These are phyloP conservation scores for Pseudogymnoascus destructans DNA, from an alignment of 2,329 filamentous ascomycete genomes.

Conservation along the genomic window DNA sequence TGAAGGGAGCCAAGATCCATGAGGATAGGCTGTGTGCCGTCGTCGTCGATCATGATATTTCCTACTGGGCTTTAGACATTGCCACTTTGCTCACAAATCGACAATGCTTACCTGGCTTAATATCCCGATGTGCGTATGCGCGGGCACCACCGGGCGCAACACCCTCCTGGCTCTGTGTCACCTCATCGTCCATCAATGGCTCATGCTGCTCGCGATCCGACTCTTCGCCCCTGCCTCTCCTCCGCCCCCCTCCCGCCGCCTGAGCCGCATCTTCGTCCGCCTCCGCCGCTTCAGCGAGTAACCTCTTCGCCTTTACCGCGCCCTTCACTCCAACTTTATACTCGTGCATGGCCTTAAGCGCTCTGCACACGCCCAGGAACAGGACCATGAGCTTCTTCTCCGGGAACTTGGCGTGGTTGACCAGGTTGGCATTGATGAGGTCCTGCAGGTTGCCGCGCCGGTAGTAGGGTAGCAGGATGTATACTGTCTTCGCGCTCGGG, in stretches of 20 bases:
- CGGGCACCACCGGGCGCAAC: slow-evolving; percentile 54
- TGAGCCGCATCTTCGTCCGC: slow-evolving; percentile 31
- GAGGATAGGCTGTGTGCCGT: slow-evolving; percentile 75
- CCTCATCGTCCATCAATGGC: slow-evolving; percentile 71
- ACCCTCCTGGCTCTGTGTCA: slow-evolving; percentile 52
- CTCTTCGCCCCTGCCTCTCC: slow-evolving; percentile 34
- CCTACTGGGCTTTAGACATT: slow-evolving; percentile 31
- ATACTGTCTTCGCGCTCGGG: slow-evolving; percentile 76
- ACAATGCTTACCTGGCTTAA: slow-evolving; percentile 70
- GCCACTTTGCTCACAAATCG: not conserved
- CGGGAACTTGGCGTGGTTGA: slow-evolving; percentile 85
- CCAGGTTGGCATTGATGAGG: slow-evolving; percentile 94
- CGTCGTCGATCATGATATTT: slow-evolving; percentile 97
- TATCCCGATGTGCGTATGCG: slow-evolving; percentile 89
- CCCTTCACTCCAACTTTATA: slow-evolving; percentile 52
- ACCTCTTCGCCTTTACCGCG: slow-evolving; percentile 35
- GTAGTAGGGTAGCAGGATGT: slow-evolving; percentile 93
- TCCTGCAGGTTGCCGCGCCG: slow-evolving; percentile 90
- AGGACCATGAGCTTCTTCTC: slow-evolving; percentile 78
- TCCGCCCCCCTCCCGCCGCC: slow-evolving; percentile 29
- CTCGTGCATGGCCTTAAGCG: slow-evolving; percentile 80
- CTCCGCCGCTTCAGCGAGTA: slow-evolving; percentile 25
- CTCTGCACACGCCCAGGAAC: slow-evolving; percentile 84
- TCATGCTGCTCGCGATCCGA: slow-evolving; percentile 63
- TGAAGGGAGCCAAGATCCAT: slow-evolving; percentile 95